These are phyloP conservation scores for Suillus alpinus DNA, from an alignment of 768 basidiomycete genomes.

Conservation along the genomic window DNA sequence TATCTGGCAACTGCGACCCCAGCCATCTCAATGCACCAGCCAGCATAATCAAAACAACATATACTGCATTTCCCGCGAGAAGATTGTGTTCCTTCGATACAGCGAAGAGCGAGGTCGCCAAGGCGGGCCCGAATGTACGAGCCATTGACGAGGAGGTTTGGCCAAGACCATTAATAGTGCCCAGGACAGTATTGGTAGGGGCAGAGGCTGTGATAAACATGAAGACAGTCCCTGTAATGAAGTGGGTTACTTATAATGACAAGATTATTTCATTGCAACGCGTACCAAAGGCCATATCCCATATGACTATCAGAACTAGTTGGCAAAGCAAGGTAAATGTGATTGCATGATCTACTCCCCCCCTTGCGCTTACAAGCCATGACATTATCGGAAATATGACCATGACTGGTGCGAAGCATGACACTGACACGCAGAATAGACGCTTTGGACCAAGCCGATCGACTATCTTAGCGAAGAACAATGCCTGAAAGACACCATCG, in stretches of 20 bases:
- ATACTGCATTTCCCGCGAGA: constrained; percentile 50
- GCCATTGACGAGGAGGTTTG: constrained; percentile 47
- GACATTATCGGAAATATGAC: constrained; percentile 46
- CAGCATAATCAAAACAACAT: constrained; percentile 38
- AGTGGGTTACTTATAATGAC: constrained; percentile 1
- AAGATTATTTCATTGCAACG: neutral
- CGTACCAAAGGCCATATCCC: constrained; percentile 44
- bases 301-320: constrained; percentile 24
- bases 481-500: constrained; percentile 38
- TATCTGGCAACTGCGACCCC: constrained; percentile 21
- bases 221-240: constrained; percentile 46
- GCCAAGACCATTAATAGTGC: constrained; percentile 55
- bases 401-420: constrained; percentile 37
- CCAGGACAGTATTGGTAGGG: constrained; percentile 50
- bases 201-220: constrained; percentile 53
- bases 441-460: constrained; percentile 39
- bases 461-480: constrained; percentile 40
- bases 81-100: constrained; percentile 46
- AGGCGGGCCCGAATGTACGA: constrained; percentile 48
- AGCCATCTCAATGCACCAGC: constrained; percentile 17
- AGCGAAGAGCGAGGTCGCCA: constrained; percentile 50
- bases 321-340: constrained; percentile 36
- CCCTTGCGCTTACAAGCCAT: constrained; percentile 29
- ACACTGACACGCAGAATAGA: constrained; percentile 38
- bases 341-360: constrained; percentile 32